Base-by-base conservation (phyloP, 345 rosid species). In the Brassica incana region DNA sequence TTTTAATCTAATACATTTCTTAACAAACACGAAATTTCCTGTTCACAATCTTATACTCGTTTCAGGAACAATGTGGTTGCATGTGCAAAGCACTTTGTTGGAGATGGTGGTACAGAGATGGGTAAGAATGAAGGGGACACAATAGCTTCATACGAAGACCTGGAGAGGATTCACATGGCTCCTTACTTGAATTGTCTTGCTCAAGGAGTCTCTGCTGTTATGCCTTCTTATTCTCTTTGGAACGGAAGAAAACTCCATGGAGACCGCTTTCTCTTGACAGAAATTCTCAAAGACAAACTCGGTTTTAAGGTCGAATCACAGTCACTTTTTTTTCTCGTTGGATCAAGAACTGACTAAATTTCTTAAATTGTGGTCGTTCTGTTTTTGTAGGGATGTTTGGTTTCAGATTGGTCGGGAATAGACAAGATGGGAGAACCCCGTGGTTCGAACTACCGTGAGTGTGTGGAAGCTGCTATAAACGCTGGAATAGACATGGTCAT, bases 71-170 rank as follows among this genome's bases (percentile, higher is more conserved):
- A 90, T 64, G 88, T 91, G 15, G 83, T 90, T 78, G 97, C 98
- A 29, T 93, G 97, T 79, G 97, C 92, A 43, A 91, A 93, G 87
- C 98, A 93, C 82, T 93, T 91, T 85, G 98, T 91, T 67, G 98
- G 97, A 83, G 94, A 93, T 78, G 97, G 97, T 64, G 97, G 98
- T 35, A 93, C 97, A 6, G 83, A 86, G 23, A 73, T 63, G 35
- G 98, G 95, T n/a, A 29, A 80, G 65, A 93, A 91, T 76, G 94
- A 93, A 84, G 98, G 94, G 68, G 83, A 91, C 79, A 88, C 94
- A 20, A 8, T 83, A 27, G 74, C 78, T 27, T 82, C 94, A 20
- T 90, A 86, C 23, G 90, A 88, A 63, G 92, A 90, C 61, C 83
- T 91, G 66, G 98, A 91, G 80, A 88, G 86, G 78, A 82, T 83